Evolutionary conservation across 176 grass and related monocot genomes (phyloP), one percentile per base, ranked within the genome.

Genomic region (Stipa capillata): DNA sequence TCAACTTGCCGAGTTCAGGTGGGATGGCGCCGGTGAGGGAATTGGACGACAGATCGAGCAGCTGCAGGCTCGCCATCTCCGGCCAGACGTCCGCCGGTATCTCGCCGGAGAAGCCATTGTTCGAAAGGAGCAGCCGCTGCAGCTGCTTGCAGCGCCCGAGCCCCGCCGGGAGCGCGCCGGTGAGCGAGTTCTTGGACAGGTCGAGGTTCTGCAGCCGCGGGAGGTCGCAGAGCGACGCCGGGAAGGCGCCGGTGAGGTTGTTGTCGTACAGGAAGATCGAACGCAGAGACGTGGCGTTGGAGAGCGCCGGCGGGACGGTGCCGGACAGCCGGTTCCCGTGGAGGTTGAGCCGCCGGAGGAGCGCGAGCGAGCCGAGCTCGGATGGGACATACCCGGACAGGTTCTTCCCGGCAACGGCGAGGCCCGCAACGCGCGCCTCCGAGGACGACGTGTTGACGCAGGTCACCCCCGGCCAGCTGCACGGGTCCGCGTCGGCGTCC

Each of bases 231-330:
- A 92, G 77, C 17, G 61, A 34, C 1, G 83, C 76, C 27, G 90
- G 90, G 48, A 93, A 49, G 3, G 2, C 13, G 63, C 94, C 94
- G 0, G 88, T 72, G 57, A 97, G 80, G 60, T 12, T 43, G 82
- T 97, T 97, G 29, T 81, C 94, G 55, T 97, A 93, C 25, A 97
- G 85, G 79, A 97, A 97, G 27, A 97, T 29, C 4, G 90, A 93
- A 55, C 65, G 94, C 17, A 97, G 90, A 1, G 94, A 73, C 36
- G 90, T 91, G 77, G 94, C 94, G 53, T 93, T 93, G 55, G 86
- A 37, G 8, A 97, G 76, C 48, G 84, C 40, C 0, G 72, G 6
- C 0, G 94, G 94, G 24, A 93, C 9, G 24, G 76, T 0, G 24
- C 94, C 83, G 2, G 80, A 36, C 0, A 97, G 83, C 17, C 84